Conservation (phyloP, 1,284 basidiomycete genomes). For the Pyrrhoderma noxium region DNA sequence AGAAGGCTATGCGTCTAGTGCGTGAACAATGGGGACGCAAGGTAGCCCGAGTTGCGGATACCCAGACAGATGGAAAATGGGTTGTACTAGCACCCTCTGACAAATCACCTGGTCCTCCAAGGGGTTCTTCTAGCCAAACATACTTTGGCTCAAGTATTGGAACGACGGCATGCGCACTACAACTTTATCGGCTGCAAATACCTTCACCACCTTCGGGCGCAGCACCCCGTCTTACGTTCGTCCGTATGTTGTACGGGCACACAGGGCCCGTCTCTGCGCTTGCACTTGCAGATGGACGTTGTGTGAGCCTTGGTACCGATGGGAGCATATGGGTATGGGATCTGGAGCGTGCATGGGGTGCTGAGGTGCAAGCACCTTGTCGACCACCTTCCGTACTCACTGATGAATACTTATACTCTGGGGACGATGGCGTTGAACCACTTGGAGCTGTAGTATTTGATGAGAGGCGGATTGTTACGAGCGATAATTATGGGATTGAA, state of each 20-base stretch:
- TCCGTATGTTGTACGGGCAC: conserved; percentile 62
- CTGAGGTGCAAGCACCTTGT: conserved; percentile 39
- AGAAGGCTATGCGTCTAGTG: conserved; percentile 49
- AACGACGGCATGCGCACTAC: conserved; percentile 38
- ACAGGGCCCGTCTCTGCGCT: conserved; percentile 57
- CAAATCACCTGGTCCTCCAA: conserved; percentile 12
- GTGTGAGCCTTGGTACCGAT: conserved; percentile 61
- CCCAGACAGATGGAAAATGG: conserved; percentile 78
- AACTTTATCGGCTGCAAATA: conserved; percentile 65
- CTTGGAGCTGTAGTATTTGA: conserved; percentile 59
- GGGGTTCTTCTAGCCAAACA: conserved; percentile 20
- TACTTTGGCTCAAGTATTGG: conserved; percentile 23
- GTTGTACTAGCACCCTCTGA: conserved; percentile 65
- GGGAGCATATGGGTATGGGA: conserved; percentile 81
- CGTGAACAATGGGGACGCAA: conserved; percentile 72
- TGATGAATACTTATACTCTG: conserved; percentile 16
- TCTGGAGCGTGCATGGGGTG: conserved; percentile 58
- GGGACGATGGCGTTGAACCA: conserved; percentile 18
- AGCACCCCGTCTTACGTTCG: conserved; percentile 50
- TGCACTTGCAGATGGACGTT: conserved; percentile 69
- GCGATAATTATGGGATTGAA: conserved; percentile 42
- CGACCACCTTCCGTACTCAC: neutral
- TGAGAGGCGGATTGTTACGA: conserved; percentile 61
- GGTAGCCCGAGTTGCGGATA: conserved; percentile 55
- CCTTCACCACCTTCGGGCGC: conserved; percentile 31